Percentiles rank a stretch among this genome's conserved stretches.
Evolutionary conservation across 495 filamentous ascomycete species (phyloP).

Genomic region (Aspergillus biplanus): DNA sequence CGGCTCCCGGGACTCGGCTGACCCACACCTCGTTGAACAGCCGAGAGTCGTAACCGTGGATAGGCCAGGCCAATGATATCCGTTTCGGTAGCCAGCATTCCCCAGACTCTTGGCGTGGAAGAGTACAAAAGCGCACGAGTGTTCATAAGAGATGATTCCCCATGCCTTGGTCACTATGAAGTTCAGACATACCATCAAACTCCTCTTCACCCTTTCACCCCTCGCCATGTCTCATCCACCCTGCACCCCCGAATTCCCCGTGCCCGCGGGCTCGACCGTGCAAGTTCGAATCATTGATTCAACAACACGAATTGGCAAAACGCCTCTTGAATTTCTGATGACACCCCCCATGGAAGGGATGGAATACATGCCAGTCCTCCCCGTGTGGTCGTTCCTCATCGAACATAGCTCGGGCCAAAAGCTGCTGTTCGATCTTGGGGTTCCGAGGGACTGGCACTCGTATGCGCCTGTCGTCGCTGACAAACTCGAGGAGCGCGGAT

Average conservation of each 20-base stretch:
- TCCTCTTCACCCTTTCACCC: not conserved
- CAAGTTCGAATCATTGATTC: conserved; percentile 60
- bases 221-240: not conserved
- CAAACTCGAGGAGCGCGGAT: conserved; percentile 25
- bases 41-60: no score
- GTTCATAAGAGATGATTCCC: no score
- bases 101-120: no score
- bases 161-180: not conserved
- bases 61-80: no score
- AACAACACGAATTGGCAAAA: conserved; percentile 36
- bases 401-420: conserved; percentile 50
- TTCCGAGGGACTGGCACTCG: conserved; percentile 55
- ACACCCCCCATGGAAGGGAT: conserved; percentile 47
- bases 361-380: conserved; percentile 37
- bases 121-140: no score
- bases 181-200: not conserved
- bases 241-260: not conserved
- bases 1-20: no score
- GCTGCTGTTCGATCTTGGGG: conserved; percentile 62
- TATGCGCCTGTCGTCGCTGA: conserved; percentile 39
- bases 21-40: no score
- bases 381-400: conserved; percentile 59
- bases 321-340: conserved; percentile 39
- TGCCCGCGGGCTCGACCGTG: conserved; percentile 1
- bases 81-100: no score